These are phyloP conservation scores for Paramyrothecium roridum DNA, from an alignment of 2,329 filamentous ascomycete species.

Conservation along the genomic window DNA sequence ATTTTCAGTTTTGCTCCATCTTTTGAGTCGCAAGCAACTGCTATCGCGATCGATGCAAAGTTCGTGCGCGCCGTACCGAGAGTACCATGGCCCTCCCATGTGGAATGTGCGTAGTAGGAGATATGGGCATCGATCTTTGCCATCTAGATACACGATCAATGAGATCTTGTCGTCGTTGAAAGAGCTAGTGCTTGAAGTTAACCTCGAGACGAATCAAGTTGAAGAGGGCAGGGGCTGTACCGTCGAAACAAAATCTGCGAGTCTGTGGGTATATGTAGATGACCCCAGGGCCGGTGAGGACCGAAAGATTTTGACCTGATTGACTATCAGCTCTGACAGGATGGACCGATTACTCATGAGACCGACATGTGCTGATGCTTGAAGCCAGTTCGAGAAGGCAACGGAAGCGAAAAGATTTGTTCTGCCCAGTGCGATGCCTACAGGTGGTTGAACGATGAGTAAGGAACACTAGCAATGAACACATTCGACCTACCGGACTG, in stretches of 20 bases:
- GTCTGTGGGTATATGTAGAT: slow-evolving; percentile 41
- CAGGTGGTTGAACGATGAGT: background rate
- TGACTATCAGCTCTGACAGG: slow-evolving; percentile 1
- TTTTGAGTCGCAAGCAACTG: slow-evolving; percentile 45
- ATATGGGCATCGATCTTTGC: slow-evolving; percentile 39
- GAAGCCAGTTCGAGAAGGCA: slow-evolving; percentile 48
- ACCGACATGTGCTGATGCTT: slow-evolving; percentile 33
- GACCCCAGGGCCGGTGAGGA: slow-evolving; percentile 39
- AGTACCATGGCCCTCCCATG: slow-evolving; percentile 39
- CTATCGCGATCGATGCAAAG: slow-evolving; percentile 49
- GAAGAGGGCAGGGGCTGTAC: slow-evolving; percentile 26
- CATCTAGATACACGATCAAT: slow-evolving; percentile 48
- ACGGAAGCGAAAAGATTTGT: slow-evolving; percentile 54
- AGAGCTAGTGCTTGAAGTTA: slow-evolving; percentile 28
- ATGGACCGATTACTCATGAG: background rate
- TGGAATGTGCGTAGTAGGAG: slow-evolving; percentile 43
- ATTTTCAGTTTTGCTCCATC: slow-evolving; percentile 44
- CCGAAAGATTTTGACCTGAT: slow-evolving; percentile 44
- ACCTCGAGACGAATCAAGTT: background rate
- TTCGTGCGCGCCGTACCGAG: slow-evolving; percentile 50
- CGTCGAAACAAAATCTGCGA: slow-evolving; percentile 53
- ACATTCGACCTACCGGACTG: slow-evolving; percentile 18
- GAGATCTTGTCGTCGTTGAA: slow-evolving; percentile 55
- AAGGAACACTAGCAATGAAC: slow-evolving; percentile 4
- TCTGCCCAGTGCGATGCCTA: slow-evolving; percentile 59